These are phyloP conservation scores for Malassezia obtusa DNA, from an alignment of 1,284 basidiomycete genomes.

Conservation along the genomic window DNA sequence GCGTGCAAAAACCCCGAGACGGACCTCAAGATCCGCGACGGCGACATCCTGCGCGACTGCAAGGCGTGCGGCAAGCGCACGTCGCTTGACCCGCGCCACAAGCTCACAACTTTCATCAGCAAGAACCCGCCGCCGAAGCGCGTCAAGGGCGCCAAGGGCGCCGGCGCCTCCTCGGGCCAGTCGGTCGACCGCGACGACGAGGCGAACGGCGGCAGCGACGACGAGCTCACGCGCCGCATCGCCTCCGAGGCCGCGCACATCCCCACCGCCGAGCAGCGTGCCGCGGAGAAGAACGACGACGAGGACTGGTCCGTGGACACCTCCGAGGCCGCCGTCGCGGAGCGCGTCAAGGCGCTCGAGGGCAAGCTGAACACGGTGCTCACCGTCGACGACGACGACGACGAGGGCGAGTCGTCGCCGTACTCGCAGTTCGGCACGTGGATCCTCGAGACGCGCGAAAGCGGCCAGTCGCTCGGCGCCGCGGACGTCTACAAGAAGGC, in stretches of 20 bases:
- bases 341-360: slow-evolving; percentile 70
- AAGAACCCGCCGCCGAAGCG: slow-evolving; percentile 82
- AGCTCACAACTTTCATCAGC: slow-evolving; percentile 87
- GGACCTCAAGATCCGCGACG: slow-evolving; percentile 73
- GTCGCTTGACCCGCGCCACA: slow-evolving; percentile 90
- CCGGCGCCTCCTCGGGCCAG: slow-evolving; percentile 53
- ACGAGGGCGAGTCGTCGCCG: slow-evolving; percentile 58
- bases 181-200: slow-evolving; percentile 35
- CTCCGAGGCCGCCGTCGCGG: slow-evolving; percentile 78
- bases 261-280: slow-evolving; percentile 52
- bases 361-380: slow-evolving; percentile 56
- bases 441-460: slow-evolving; percentile 68
- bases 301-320: slow-evolving; percentile 84
- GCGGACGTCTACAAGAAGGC: slow-evolving; percentile 76
- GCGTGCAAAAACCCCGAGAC: slow-evolving; percentile 99
- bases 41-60: slow-evolving; percentile 88
- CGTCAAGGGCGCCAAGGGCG: slow-evolving; percentile 46
- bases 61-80: slow-evolving; percentile 94
- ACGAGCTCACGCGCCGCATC: slow-evolving; percentile 53
- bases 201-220: slow-evolving; percentile 47
- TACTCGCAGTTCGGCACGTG: slow-evolving; percentile 75
- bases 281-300: slow-evolving; percentile 49
- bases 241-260: slow-evolving; percentile 50
- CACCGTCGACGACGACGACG: slow-evolving; percentile 58
- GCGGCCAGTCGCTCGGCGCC: slow-evolving; percentile 49